Evolutionary conservation across 2,329 filamentous ascomycete genomes (phyloP).

Genomic region (Stagonosporopsis tanaceti): DNA sequence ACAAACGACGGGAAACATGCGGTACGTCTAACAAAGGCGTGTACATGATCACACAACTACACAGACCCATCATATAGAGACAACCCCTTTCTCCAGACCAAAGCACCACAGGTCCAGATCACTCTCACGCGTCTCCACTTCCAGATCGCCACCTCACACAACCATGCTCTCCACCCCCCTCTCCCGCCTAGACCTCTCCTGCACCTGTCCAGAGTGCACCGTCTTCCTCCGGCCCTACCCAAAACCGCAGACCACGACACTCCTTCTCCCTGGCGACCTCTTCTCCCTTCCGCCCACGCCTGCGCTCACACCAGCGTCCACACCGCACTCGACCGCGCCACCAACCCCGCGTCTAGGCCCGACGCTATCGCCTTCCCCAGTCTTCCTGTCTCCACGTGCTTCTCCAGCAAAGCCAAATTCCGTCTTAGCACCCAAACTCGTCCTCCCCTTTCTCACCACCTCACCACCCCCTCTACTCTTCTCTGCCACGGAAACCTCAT

Average conservation of each 20-base stretch:
- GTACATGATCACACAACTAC: not conserved
- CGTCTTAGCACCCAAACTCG: not conserved
- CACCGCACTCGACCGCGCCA: not conserved
- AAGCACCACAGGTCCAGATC: not conserved
- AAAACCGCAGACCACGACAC: not conserved
- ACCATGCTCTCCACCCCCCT: conserved; percentile 7
- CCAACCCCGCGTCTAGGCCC: not conserved
- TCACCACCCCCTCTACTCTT: too few species aligned
- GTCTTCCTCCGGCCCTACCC: conserved; percentile 23
- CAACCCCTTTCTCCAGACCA: not conserved
- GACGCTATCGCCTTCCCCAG: not conserved
- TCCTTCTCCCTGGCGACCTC: not conserved
- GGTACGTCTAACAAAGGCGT: not conserved
- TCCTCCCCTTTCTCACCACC: not conserved
- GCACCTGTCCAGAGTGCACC: conserved; percentile 24
- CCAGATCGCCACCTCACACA: not conserved
- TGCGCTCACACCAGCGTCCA: not conserved
- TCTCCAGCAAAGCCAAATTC: not conserved
- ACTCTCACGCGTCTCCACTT: not conserved
- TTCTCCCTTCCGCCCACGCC: not conserved
- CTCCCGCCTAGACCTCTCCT: conserved; percentile 23
- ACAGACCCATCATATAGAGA: not conserved
- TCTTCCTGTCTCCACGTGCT: not conserved
- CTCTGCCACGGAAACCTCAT: too few species aligned
- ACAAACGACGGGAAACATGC: not conserved